phyloP scores from a whole-genome alignment of 2,329 filamentous ascomycete genomes.

The Akanthomyces muscarius region DNA sequence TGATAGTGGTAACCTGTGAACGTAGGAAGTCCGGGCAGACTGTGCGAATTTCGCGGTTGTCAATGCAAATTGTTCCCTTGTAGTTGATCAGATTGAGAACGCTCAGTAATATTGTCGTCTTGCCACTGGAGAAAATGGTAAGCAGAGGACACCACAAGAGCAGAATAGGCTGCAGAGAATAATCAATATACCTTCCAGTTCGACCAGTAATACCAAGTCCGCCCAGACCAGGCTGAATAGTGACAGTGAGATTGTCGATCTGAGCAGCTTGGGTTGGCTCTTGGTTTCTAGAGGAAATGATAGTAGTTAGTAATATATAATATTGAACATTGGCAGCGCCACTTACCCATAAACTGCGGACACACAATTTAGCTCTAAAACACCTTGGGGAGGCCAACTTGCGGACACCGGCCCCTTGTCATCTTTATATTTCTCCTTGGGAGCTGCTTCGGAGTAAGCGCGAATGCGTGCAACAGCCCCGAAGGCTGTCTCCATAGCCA shows the following conservation, averaged over 20 bases:
- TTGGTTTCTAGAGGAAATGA: too few relatives aligned
- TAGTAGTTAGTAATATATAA: too few relatives aligned
- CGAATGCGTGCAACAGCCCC: background rate
- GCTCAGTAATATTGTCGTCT: constrained; percentile 7
- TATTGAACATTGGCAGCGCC: too few relatives aligned
- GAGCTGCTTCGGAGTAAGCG: background rate
- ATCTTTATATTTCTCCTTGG: background rate
- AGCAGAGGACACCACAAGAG: background rate
- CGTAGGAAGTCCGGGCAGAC: background rate
- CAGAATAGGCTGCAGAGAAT: too few relatives aligned
- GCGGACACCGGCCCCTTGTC: background rate
- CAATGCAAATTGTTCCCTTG: constrained; percentile 9
- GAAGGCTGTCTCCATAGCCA: background rate
- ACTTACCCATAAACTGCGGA: constrained; percentile 1
- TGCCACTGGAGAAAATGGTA: background rate
- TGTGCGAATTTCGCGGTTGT: constrained; percentile 1
- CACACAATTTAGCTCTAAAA: background rate
- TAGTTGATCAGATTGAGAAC: constrained; percentile 4
- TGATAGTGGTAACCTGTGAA: background rate
- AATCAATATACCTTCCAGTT: constrained; percentile 9
- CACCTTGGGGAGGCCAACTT: background rate
- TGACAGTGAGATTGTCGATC: constrained; percentile 1
- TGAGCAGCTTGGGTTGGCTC: background rate
- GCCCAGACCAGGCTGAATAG: background rate
- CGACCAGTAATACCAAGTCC: constrained; percentile 1